These are phyloP conservation scores for Xylariaceae sp. DNA, from an alignment of 2,329 filamentous ascomycete genomes.

Conservation along the genomic window DNA sequence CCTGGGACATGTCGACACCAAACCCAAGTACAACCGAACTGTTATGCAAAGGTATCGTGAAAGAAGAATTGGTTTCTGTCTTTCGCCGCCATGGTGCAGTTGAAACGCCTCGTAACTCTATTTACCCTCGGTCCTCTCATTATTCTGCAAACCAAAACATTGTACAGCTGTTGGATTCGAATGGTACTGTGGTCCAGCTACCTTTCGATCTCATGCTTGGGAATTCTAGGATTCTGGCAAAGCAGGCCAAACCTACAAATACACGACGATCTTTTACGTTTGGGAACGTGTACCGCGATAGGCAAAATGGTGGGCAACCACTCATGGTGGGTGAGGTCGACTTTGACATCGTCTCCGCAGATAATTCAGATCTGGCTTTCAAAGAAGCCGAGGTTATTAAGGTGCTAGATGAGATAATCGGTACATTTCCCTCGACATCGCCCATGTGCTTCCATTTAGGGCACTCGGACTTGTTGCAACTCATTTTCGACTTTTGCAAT, in stretches of 20 bases:
- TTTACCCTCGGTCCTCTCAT: slow-evolving; percentile 82
- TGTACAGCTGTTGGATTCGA: slow-evolving; percentile 78
- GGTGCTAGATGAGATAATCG: slow-evolving; percentile 87
- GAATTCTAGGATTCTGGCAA: slow-evolving; percentile 81
- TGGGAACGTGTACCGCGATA: slow-evolving; percentile 83
- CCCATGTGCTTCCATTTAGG: slow-evolving; percentile 89
- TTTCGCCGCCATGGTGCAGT: slow-evolving; percentile 90
- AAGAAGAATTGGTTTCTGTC: slow-evolving; percentile 72
- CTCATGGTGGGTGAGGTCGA: slow-evolving; percentile 85
- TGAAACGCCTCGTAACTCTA: slow-evolving; percentile 71
- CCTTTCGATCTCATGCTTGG: slow-evolving; percentile 92
- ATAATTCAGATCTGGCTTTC: slow-evolving; percentile 78
- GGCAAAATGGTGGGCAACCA: slow-evolving; percentile 77
- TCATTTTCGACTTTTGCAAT: slow-evolving; percentile 88
- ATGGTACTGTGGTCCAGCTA: slow-evolving; percentile 88
- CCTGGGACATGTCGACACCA: slow-evolving; percentile 71
- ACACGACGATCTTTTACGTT: slow-evolving; percentile 83
- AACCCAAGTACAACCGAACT: slow-evolving; percentile 61
- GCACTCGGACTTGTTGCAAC: slow-evolving; percentile 81
- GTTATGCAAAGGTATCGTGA: slow-evolving; percentile 72
- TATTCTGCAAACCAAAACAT: slow-evolving; percentile 69
- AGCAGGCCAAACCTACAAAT: slow-evolving; percentile 61
- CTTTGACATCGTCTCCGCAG: slow-evolving; percentile 90
- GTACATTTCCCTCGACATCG: slow-evolving; percentile 75
- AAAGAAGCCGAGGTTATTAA: slow-evolving; percentile 95